These are phyloP conservation scores for Helotiales sp. DNA, from an alignment of 2,329 filamentous ascomycete genomes.

Conservation along the genomic window DNA sequence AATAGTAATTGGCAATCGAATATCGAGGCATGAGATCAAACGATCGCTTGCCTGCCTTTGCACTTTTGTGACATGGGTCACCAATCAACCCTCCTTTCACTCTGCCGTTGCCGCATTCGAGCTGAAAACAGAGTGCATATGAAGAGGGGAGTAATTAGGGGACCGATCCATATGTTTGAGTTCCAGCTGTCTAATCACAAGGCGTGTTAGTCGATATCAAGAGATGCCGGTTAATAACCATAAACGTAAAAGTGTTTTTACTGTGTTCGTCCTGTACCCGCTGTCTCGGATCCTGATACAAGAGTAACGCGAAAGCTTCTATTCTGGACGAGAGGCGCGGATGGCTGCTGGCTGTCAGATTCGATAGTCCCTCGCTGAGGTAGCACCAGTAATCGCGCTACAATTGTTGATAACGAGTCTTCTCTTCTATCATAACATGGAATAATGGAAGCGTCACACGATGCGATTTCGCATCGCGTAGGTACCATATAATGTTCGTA, in stretches of 20 bases:
- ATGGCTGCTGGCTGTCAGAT: conserved; percentile 7
- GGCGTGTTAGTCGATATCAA: background rate
- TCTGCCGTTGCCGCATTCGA: conserved; percentile 2
- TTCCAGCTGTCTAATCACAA: background rate
- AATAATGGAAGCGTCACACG: background rate
- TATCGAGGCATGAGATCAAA: background rate
- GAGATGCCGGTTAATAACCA: background rate
- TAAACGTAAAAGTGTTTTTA: background rate
- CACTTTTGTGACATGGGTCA: conserved; percentile 12
- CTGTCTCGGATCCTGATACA: conserved; percentile 1
- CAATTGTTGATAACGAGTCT: background rate
- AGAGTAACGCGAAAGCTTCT: conserved; percentile 7
- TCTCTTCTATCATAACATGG: background rate
- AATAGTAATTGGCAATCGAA: background rate
- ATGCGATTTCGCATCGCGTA: background rate
- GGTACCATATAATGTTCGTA: too few species aligned
- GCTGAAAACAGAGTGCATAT: background rate
- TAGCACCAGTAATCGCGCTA: background rate
- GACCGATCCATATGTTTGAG: background rate
- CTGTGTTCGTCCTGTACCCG: background rate
- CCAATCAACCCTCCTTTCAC: background rate
- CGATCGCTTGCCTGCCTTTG: conserved; percentile 9
- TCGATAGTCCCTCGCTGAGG: background rate
- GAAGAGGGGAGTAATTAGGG: background rate
- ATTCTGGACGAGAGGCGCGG: conserved; percentile 4